Conservation (phyloP, 148 eudicot genomes). For the Polygonum aviculare region DNA sequence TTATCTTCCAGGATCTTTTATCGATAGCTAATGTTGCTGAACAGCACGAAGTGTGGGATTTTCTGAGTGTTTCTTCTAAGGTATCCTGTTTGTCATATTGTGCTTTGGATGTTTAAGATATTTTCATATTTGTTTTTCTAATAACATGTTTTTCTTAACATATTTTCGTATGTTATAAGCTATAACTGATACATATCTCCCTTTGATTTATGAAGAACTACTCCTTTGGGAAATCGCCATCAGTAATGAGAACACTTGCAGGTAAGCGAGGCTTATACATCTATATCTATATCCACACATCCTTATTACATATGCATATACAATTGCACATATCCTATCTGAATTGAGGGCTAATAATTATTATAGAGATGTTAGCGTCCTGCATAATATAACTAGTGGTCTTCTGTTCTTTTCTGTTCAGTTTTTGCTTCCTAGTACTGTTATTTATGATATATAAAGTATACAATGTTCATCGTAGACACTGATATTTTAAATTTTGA, state of each 20-base stretch:
- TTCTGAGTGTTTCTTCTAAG: conserved; percentile 85
- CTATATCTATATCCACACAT: not conserved
- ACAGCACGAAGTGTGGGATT: conserved; percentile 99
- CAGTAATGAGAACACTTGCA: conserved; percentile 88
- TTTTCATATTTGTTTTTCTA: not conserved
- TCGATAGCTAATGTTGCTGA: conserved; percentile 98
- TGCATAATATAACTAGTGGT: not conserved
- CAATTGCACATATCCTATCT: not conserved
- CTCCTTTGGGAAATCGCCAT: conserved; percentile 81
- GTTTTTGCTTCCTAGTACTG: not conserved
- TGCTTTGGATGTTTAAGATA: not conserved
- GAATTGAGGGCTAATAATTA: not conserved
- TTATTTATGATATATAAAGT: not conserved
- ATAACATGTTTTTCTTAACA: not conserved
- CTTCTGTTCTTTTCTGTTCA: not conserved
- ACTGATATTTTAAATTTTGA: not conserved
- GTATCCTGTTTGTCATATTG: conserved; percentile 23
- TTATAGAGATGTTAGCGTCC: not conserved
- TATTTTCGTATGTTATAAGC: not conserved
- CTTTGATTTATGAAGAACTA: conserved; percentile 53
- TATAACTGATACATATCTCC: not conserved
- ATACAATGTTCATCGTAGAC: too few species aligned
- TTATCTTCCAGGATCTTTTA: conserved; percentile 68
- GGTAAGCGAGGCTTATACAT: conserved; percentile 29
- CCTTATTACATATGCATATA: not conserved